These are phyloP conservation scores for Cyclanthera cordifolia DNA, from an alignment of 306 rosid genomes.

Conservation along the genomic window DNA sequence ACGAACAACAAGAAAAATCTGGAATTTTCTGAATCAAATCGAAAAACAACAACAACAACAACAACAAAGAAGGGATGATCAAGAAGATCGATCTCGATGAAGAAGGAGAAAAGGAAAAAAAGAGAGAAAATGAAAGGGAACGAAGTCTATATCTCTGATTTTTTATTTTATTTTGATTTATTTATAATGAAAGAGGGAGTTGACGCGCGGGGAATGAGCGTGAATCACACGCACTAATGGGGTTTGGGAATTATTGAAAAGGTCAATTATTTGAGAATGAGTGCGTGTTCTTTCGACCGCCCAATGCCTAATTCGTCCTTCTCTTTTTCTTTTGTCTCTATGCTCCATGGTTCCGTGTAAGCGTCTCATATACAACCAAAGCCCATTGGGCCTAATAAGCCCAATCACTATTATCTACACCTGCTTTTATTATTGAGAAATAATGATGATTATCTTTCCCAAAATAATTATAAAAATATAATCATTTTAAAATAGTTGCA, in stretches of 20 bases:
- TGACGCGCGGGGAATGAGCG: slow-evolving; percentile 25
- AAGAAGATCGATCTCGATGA: neutral
- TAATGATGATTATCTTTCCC: too few species aligned
- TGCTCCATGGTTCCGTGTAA: neutral
- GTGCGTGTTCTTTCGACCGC: neutral
- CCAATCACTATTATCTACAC: neutral
- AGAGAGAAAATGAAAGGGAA: too few species aligned
- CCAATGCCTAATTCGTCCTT: neutral
- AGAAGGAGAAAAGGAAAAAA: neutral
- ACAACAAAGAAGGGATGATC: too few species aligned
- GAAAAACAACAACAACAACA: neutral
- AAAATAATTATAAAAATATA: too few species aligned
- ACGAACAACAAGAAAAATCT: neutral
- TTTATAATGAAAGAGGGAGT: neutral
- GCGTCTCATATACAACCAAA: neutral
- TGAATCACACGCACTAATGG: neutral
- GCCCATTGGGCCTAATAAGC: neutral
- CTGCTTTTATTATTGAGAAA: too few species aligned
- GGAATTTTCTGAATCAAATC: neutral
- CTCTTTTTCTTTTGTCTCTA: too few species aligned
- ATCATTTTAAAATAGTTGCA: too few species aligned
- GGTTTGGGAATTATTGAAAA: neutral
- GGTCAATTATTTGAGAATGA: slow-evolving; percentile 1
- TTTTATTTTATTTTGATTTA: too few species aligned
- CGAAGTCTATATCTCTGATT: too few species aligned